These are phyloP conservation scores for Corchorus capsularis DNA, from an alignment of 345 rosid genomes.

Conservation along the genomic window DNA sequence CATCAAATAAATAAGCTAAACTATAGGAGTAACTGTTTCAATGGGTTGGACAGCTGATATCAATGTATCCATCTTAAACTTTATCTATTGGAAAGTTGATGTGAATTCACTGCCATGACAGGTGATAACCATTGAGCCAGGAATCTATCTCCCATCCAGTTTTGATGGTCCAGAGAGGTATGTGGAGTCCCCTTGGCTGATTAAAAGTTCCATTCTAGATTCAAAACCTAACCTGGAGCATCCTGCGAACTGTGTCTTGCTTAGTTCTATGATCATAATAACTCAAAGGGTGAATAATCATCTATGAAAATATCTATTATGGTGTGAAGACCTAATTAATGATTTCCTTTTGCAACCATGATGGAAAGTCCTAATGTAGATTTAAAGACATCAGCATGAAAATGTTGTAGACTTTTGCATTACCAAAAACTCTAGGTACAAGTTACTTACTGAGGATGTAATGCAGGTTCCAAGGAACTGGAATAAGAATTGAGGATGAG, in stretches of 20 bases:
- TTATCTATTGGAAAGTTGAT: constrained; percentile 10
- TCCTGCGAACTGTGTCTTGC: neutral
- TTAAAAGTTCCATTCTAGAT: neutral
- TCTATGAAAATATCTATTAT: neutral
- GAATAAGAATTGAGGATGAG: constrained; percentile 96
- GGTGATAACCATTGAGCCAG: constrained; percentile 98
- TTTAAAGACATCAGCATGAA: neutral
- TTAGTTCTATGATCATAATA: neutral
- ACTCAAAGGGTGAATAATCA: neutral
- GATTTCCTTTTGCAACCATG: neutral
- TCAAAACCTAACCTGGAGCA: constrained; percentile 9
- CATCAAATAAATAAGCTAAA: neutral
- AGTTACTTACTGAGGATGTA: neutral
- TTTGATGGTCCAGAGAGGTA: constrained; percentile 75
- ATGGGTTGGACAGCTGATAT: neutral
- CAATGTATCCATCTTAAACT: neutral
- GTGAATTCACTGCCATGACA: constrained; percentile 33
- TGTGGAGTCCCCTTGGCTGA: neutral
- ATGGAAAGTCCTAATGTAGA: neutral
- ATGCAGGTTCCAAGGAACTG: constrained; percentile 77
- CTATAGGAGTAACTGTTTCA: constrained; percentile 5
- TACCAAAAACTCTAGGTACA: neutral
- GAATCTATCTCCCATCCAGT: constrained; percentile 75
- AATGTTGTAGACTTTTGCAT: neutral
- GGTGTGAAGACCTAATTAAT: neutral